Base-by-base conservation (phyloP, 1,139 yeast species). In the Geotrichum bryndzae region DNA sequence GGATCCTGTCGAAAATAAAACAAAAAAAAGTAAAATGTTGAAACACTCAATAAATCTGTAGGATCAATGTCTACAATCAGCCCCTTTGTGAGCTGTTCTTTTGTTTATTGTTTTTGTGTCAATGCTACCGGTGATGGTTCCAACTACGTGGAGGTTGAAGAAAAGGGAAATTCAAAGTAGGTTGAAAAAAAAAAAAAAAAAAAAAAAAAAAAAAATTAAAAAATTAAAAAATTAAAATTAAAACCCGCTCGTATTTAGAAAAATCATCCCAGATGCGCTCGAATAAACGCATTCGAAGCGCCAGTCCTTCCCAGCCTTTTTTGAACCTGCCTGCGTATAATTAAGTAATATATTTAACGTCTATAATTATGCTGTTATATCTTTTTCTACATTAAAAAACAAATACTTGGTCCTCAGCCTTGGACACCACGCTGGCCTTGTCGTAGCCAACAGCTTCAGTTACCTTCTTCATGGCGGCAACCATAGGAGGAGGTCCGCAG, bases 401-500 rank as follows among this genome's bases (percentile, higher is more conserved):
- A 77, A 94, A 94, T 45, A 92, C 89, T 77, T 91, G 96, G 77
- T 95, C 98, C 62, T 91, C 96, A 72, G 90, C 82, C 79, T 91
- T 91, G 59, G 96, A 87, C 48, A 92, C 91, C 3, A 97, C 95
- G 76, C 85, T 88, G 63, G 97, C 92, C 82, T 90, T 91, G 61
- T 83, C 83, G 77, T 78, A 95, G 25, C 97, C 98, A 68, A 92
- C 81, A 61, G 77, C 80, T 27, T 80, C 78, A 50, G 96, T 91
- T 59, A 88, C 89, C 80, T 87, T 91, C 80, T 91, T 92, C 72
- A 87, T 81, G 61, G 89, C 85, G 59, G 86, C 80, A 59, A 85
- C 84, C 94, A 90, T 87, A 61, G 90, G 90, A 65, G 97, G 97
- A 63, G 99, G 99, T 38, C 99, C 97, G 76, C 99, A 95, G 63